phyloP scores from a whole-genome alignment of 2,329 filamentous ascomycete species.

The Metarhizium robertsii region DNA sequence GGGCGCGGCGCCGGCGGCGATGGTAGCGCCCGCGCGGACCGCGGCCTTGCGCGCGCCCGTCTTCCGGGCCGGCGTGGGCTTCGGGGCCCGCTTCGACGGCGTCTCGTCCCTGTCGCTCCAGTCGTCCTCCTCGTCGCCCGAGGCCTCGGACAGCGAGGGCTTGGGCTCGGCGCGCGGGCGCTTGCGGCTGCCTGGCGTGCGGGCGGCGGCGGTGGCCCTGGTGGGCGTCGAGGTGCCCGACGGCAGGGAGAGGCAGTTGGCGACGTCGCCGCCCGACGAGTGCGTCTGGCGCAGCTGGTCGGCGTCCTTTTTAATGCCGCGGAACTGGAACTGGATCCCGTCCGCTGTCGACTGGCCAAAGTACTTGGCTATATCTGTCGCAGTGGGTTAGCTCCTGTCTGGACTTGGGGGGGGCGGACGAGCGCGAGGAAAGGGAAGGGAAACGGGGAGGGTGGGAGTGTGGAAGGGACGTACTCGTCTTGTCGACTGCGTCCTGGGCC shows the following conservation, averaged over 20 bases:
- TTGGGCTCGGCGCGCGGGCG: constrained; percentile 13
- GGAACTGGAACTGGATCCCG: constrained; percentile 53
- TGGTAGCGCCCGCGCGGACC: constrained; percentile 23
- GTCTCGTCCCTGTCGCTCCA: constrained; percentile 17
- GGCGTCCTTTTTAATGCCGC: constrained; percentile 43
- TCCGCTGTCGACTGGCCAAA: constrained; percentile 49
- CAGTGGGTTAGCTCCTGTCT: constrained; percentile 6
- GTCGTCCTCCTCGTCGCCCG: constrained; percentile 11
- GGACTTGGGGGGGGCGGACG: too few species aligned
- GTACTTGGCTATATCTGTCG: constrained; percentile 47
- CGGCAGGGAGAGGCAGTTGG: constrained; percentile 24
- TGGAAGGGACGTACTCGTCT: constrained; percentile 26
- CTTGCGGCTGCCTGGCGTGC: constrained; percentile 15
- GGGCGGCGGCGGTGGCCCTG: constrained; percentile 12
- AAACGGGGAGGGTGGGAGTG: not conserved
- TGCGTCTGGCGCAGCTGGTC: constrained; percentile 35
- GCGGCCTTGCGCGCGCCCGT: constrained; percentile 21
- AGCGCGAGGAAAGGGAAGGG: not conserved
- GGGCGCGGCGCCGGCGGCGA: constrained; percentile 19
- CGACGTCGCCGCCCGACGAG: constrained; percentile 35
- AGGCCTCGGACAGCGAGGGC: constrained; percentile 16
- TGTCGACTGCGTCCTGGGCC: constrained; percentile 28
- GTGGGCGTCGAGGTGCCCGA: constrained; percentile 11
- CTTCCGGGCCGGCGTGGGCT: constrained; percentile 12
- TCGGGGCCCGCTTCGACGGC: constrained; percentile 23